phyloP scores from a whole-genome alignment of 1,284 basidiomycete species.

The Polyporus tsugae region DNA sequence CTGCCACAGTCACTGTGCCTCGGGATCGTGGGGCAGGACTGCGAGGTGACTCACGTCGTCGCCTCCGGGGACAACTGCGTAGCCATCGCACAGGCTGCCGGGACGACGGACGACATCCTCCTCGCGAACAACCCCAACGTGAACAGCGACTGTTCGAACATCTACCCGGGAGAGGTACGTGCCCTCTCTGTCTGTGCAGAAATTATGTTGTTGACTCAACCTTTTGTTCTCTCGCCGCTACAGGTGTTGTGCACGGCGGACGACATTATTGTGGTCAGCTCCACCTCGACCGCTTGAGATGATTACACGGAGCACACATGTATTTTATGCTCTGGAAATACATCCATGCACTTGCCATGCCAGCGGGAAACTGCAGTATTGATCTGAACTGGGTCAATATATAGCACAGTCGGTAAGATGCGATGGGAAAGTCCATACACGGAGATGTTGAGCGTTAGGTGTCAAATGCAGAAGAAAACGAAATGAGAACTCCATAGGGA shows the following conservation, averaged over 20 bases:
- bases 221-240: neutral
- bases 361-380: too few species aligned
- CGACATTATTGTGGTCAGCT: constrained; percentile 16
- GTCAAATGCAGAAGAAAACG: too few species aligned
- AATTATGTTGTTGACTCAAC: neutral
- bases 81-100: constrained; percentile 45
- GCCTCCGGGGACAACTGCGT: constrained; percentile 51
- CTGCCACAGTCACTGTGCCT: constrained; percentile 27
- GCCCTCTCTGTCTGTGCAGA: neutral
- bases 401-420: too few species aligned
- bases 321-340: neutral
- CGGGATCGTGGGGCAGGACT: constrained; percentile 30
- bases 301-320: neutral
- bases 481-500: too few species aligned
- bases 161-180: constrained; percentile 19
- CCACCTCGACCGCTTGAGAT: constrained; percentile 10
- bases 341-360: too few species aligned
- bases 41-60: constrained; percentile 39
- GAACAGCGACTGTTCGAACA: constrained; percentile 54
- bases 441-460: too few species aligned
- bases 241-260: constrained; percentile 21
- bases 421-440: too few species aligned
- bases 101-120: constrained; percentile 51
- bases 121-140: constrained; percentile 64
- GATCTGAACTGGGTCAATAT: too few species aligned